Evolutionary conservation across 768 basidiomycete genomes (phyloP), one percentile per base, ranked within the genome.

Genomic region (Leccinum fibrillosum): DNA sequence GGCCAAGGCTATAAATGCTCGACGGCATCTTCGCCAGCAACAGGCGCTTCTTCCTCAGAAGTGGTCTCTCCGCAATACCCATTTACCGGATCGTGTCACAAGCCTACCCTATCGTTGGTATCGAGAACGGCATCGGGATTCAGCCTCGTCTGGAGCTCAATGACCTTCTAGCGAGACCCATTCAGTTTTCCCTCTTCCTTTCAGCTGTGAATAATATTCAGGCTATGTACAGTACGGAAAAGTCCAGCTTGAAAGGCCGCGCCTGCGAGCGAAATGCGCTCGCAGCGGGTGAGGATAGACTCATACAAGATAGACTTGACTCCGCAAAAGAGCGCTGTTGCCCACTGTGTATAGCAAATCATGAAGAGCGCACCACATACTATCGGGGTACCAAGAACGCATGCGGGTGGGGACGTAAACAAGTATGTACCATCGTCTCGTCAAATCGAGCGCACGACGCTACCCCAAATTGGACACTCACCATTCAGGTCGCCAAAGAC

Each of bases 291-390:
- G 32, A 32, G 11, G 32, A 30, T 30, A 30, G 30, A 30, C 10
- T 30, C 30, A 30, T 30, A 30, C 30, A 30, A 30, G 10, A 30
- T 30, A 30, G 30, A 34, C 32, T 13, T 12, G 13, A 12, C 32
- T 34, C 32, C 32, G 12, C 32, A 34, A 34, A 34, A 37, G 35
- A 15, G 39, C 1, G 78, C 78, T 2, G 84, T 81, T 12, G 77
- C 74, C 80, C 80, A 83, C 85, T 85, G 86, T 3, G 77, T 67
- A 62, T 80, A 84, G 2, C 72, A 67, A 10, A 66, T 49, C 0
- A 82, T 77, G 4, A 86, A 71, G 21, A 86, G 72, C 3, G 82
- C 80, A 2, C 86, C 85, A 34, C 77, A 78, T 32, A 86, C 30
- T 32, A 32, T 80, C 1, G 86, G 84, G 0, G 81, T 79, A 54